Evolutionary conservation across 1,139 yeast species (phyloP), one percentile per base, ranked within the genome.

Genomic region (Pneumocystis canis): DNA sequence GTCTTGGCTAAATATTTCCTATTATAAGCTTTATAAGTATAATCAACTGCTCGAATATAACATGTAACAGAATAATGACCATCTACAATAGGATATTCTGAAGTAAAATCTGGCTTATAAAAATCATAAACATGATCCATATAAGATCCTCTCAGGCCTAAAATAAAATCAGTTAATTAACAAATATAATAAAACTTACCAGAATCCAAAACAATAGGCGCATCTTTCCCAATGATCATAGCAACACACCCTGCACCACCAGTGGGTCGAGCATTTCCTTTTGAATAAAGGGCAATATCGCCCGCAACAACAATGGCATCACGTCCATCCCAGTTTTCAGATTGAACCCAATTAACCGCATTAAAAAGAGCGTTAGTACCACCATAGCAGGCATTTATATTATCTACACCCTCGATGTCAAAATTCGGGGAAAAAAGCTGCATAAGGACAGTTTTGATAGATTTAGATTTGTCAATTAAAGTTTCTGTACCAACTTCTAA

Each of bases 171-270:
- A 77, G 87, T 94, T 95, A 92, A 87, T 80, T 79, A 87, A 80
- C 79, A 87, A 68, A 97, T 97, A 77, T 95, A 88, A 66, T 47
- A 47, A 5, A 47, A 25, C 16, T 20, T 25, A 47, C 84, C 81
- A 62, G 85, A 77, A 71, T 92, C 97, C 71, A 94, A 84, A 60
- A 88, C 97, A 70, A 94, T 81, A 69, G 98, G 98, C 58, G 98
- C 97, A 73, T 94, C 96, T 63, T 97, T 96, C 63, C 99, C 99
- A 72, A 94, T 87, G 75, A 87, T 83, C 73, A 94, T 72, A 61
- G 99, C 99, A 66, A 92, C 95, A 63, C 95, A 82, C 72, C 99
- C 99, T 65, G 95, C 97, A 77, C 99, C 99, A 74, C 99, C 99
- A 65, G 98, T 92, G 71, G 99, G 98, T 80, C 99, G 85, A 64